Evolutionary conservation across 2,329 filamentous ascomycete species (phyloP), one percentile per base, ranked within the genome.

Genomic region (Stromatinia cepivora): DNA sequence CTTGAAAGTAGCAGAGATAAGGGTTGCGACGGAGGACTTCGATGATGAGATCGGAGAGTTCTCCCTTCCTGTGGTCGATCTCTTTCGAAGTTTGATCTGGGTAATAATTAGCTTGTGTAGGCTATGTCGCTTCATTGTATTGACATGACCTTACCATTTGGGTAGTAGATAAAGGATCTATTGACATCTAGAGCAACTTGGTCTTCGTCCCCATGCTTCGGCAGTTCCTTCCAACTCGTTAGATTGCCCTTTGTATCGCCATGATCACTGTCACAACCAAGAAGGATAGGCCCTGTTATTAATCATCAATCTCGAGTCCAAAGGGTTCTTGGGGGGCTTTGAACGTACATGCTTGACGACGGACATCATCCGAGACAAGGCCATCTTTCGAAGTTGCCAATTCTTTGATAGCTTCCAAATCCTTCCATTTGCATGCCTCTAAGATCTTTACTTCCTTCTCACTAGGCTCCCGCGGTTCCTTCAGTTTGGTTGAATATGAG

Each of bases 121-220:
- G 36, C 42, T 56, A 28, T 56, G 36, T 20, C 69, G 56, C 39
- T 62, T 48, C 46, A n/a, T 62, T 45, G 45, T 67, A 7, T 57
- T 53, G 53, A 56, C 46, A 70, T 69, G 74, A 77, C 13, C 85
- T 76, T 84, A 95, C 93, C 87, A 72, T 87, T 86, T 17, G 95
- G 95, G 79, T 99, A 99, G 82, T 97, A 96, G 71, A 98, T 91
- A 80, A 99, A 99, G n/a, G 95, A 94, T 69, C 95, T 87, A 80
- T 97, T 88, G 69, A 99, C 95, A 78, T 99, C 95, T 61, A 98
- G 85, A 77, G 90, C 86, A 52, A 99, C 93, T 81, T 99, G 95
- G 63, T 91, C 89, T 79, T 99, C 95, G 76, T 99, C 95, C 46
- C 82, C 83, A 80, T 99, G 95, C n/a, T 81, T 84, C 42, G 90